Evolutionary conservation across 2,329 filamentous ascomycete genomes (phyloP), one percentile per base, ranked within the genome.

Genomic region (Juglanconis oblonga): DNA sequence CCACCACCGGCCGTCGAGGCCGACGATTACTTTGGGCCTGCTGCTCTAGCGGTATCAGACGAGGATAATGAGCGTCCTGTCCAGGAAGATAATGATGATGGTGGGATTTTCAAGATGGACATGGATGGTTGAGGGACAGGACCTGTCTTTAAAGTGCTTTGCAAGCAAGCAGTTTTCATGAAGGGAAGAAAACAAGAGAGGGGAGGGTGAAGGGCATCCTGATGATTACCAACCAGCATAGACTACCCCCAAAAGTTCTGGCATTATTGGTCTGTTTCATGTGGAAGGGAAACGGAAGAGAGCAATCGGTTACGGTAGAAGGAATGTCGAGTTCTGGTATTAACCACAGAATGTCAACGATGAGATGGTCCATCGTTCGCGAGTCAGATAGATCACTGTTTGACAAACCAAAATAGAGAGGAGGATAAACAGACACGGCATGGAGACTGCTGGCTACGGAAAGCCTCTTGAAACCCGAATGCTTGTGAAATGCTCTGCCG

Each of bases 71-170:
- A 17, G n/a, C n/a, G 11, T 29, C 13, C 29, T 14, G 11, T 31
- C 35, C 31, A 31, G 17, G 35, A 14, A 13, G 45, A 49, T 32
- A 57, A 33, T n/a, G 36, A 50, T 14, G 54, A 61, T 47, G 49
- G 47, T 45, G 50, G n/a, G 17, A 51, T 61, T 13, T 63, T 63
- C 52, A 49, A 44, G 3, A 47, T 63, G 52, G 58, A 60, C 4
- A 36, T 60, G 49, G 58, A 57, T 45, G 24, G 14, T 3, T 53
- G 42, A 47, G 32, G 35, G 31, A 51, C n/a, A 17, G 40, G 45
- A 48, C 24, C 45, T 13, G 24, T 29, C 24, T 17, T 31, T 48
- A 4, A 31, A 47, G 8, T 47, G 10, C 11, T 31, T 42, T 42
- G 4, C 38, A 14, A 42, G 11, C 38, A 10, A 42, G 29, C 8